Evolutionary conservation across 1,139 yeast genomes (phyloP).

Genomic region (Tardiomyces digboiensis): DNA sequence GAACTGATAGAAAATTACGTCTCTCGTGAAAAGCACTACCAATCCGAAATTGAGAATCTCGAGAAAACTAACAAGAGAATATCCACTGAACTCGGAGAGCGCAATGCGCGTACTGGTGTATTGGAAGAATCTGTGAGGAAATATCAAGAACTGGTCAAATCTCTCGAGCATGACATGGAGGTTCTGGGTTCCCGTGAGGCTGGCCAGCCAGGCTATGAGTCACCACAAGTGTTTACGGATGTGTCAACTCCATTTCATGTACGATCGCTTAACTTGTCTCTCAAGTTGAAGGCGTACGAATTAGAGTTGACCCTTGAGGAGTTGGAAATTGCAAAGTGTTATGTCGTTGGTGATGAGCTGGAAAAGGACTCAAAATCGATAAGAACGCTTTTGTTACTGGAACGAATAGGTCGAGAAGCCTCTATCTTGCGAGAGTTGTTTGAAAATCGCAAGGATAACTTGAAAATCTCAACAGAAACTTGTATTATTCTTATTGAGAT

Average conservation of each 20-base stretch:
- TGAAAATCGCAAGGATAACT: not conserved
- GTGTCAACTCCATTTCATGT: too few species aligned
- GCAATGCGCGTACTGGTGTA: constrained; percentile 29
- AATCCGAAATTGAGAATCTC: constrained; percentile 34
- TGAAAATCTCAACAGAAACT: not conserved
- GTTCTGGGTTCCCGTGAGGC: constrained; percentile 9
- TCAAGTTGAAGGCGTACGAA: constrained; percentile 19
- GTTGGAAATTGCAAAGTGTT: constrained; percentile 18
- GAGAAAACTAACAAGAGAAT: constrained; percentile 25
- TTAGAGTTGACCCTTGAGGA: constrained; percentile 21
- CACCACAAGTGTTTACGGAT: too few species aligned
- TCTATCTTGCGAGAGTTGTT: not conserved
- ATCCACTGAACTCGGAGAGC: constrained; percentile 22
- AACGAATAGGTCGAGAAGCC: constrained; percentile 10
- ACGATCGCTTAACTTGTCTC: constrained; percentile 18
- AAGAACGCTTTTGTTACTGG: constrained; percentile 10
- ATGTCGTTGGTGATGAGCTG: constrained; percentile 15
- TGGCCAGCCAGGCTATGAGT: not conserved
- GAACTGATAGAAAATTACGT: constrained; percentile 49
- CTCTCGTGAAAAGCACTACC: constrained; percentile 46
- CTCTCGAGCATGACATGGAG: constrained; percentile 22
- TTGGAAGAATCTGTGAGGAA: constrained; percentile 24
- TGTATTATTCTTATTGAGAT: not conserved
- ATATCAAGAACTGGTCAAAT: constrained; percentile 23
- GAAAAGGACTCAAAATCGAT: constrained; percentile 13